Percentiles rank a stretch among this genome's conserved stretches.
Evolutionary conservation across 2,329 filamentous ascomycete genomes (phyloP).

Genomic region (Dothistroma septosporum): DNA sequence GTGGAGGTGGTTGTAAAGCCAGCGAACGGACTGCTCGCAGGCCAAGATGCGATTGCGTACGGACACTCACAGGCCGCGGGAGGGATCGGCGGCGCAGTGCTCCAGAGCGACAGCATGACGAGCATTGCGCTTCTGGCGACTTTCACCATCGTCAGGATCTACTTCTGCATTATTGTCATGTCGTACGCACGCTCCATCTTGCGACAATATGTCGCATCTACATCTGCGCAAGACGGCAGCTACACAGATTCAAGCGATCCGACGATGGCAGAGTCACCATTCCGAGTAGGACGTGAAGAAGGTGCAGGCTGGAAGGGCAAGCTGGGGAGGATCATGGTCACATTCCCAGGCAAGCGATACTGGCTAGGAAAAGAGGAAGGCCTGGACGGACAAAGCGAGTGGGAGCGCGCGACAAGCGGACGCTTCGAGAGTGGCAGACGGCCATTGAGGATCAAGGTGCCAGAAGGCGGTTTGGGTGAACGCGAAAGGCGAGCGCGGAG

Average conservation of each 20-base stretch:
- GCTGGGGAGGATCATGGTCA: slow-evolving; percentile 74
- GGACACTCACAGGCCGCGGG: slow-evolving; percentile 37
- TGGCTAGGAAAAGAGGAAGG: slow-evolving; percentile 69
- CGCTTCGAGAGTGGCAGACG: slow-evolving; percentile 51
- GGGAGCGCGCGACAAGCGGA: slow-evolving; percentile 61
- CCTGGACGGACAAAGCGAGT: slow-evolving; percentile 58
- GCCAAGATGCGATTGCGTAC: slow-evolving; percentile 53
- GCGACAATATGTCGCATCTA: slow-evolving; percentile 58
- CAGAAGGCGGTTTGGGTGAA: slow-evolving; percentile 49
- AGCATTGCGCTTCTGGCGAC: slow-evolving; percentile 72
- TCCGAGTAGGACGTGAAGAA: slow-evolving; percentile 64
- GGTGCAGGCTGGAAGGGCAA: slow-evolving; percentile 76
- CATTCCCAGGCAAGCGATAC: slow-evolving; percentile 64
- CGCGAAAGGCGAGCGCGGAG: slow-evolving; percentile 58
- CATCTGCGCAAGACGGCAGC: slow-evolving; percentile 20
- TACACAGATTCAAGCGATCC: slow-evolving; percentile 43
- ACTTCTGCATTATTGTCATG: slow-evolving; percentile 80
- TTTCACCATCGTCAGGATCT: slow-evolving; percentile 72
- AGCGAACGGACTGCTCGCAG: slow-evolving; percentile 42
- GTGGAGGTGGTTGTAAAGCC: slow-evolving; percentile 53
- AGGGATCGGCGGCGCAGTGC: slow-evolving; percentile 58
- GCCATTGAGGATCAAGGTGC: slow-evolving; percentile 36
- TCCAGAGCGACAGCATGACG: slow-evolving; percentile 63
- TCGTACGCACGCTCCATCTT: slow-evolving; percentile 75
- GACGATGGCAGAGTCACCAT: slow-evolving; percentile 60